phyloP scores from a whole-genome alignment of 495 filamentous ascomycete genomes.

The Penicillium simplicissimum region DNA sequence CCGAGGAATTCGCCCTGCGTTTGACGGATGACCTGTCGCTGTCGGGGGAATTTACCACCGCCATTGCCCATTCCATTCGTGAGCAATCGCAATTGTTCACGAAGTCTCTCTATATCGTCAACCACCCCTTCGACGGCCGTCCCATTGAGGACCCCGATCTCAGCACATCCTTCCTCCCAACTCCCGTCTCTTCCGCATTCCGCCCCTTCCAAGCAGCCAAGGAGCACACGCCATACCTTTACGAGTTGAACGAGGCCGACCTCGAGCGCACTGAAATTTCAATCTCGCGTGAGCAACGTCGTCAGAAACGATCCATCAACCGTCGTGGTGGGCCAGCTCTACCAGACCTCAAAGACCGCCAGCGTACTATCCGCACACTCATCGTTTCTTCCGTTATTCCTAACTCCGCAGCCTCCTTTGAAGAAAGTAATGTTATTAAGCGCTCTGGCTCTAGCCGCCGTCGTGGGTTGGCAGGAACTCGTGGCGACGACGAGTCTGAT shows the following conservation, averaged over 20 bases:
- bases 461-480: slow-evolving; percentile 45
- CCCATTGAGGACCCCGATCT: slow-evolving; percentile 91
- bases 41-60: slow-evolving; percentile 93
- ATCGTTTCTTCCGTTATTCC: slow-evolving; percentile 90
- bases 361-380: slow-evolving; percentile 84
- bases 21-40: slow-evolving; percentile 92
- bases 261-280: slow-evolving; percentile 89
- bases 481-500: slow-evolving; percentile 78
- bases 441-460: slow-evolving; percentile 58
- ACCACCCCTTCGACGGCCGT: slow-evolving; percentile 92
- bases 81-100: slow-evolving; percentile 95
- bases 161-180: slow-evolving; percentile 78
- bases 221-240: slow-evolving; percentile 89
- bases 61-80: slow-evolving; percentile 94
- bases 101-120: slow-evolving; percentile 86
- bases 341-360: slow-evolving; percentile 93
- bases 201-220: slow-evolving; percentile 87
- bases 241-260: slow-evolving; percentile 89
- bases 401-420: slow-evolving; percentile 75
- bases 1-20: slow-evolving; percentile 86
- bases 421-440: slow-evolving; percentile 86
- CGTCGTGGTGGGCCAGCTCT: slow-evolving; percentile 90
- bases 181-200: slow-evolving; percentile 80
- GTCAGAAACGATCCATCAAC: slow-evolving; percentile 94
- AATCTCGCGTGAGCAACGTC: slow-evolving; percentile 85